Percentiles rank a stretch among this genome's conserved stretches.
phyloP scores from a whole-genome alignment of 345 rosid genomes.

The Kernera saxatilis region DNA sequence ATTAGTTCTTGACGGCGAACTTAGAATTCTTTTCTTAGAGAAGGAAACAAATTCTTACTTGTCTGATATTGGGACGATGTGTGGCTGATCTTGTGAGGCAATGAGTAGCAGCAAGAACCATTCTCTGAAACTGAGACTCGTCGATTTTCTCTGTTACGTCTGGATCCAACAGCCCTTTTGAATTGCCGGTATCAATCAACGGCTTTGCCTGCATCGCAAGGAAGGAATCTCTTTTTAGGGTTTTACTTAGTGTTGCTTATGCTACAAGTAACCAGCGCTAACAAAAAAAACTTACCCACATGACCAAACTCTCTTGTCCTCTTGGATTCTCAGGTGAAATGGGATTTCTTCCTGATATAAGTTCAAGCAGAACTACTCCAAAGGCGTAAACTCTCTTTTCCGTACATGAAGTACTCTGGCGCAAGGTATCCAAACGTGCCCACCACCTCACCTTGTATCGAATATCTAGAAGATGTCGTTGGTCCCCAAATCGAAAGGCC shows the following conservation, averaged over 20 bases:
- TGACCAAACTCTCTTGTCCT: slow-evolving; percentile 70
- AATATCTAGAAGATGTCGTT: slow-evolving; percentile 39
- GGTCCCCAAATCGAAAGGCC: slow-evolving; percentile 89
- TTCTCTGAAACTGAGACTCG: slow-evolving; percentile 51
- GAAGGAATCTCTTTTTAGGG: neutral
- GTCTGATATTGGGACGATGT: slow-evolving; percentile 60
- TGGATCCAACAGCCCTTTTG: slow-evolving; percentile 52
- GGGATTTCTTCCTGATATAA: slow-evolving; percentile 72
- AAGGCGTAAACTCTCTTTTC: slow-evolving; percentile 89
- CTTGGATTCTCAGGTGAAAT: slow-evolving; percentile 41
- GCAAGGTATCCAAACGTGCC: slow-evolving; percentile 98
- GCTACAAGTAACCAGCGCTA: neutral
- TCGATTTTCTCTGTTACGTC: slow-evolving; percentile 37
- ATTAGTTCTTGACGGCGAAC: neutral
- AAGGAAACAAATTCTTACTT: neutral
- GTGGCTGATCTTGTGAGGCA: slow-evolving; percentile 66
- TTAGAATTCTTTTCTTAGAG: neutral
- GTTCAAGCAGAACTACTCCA: slow-evolving; percentile 78
- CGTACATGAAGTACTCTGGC: slow-evolving; percentile 93
- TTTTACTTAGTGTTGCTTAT: neutral
- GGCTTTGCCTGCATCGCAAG: slow-evolving; percentile 63
- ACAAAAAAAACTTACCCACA: slow-evolving; percentile 60
- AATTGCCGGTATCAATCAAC: slow-evolving; percentile 48
- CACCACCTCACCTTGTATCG: slow-evolving; percentile 59
- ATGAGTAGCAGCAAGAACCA: slow-evolving; percentile 73